A percentile compares a stretch with the other conserved stretches of the same genome.
These are phyloP conservation scores for Ligustrum vulgare DNA, from an alignment of 257 asterid species.

Conservation along the genomic window DNA sequence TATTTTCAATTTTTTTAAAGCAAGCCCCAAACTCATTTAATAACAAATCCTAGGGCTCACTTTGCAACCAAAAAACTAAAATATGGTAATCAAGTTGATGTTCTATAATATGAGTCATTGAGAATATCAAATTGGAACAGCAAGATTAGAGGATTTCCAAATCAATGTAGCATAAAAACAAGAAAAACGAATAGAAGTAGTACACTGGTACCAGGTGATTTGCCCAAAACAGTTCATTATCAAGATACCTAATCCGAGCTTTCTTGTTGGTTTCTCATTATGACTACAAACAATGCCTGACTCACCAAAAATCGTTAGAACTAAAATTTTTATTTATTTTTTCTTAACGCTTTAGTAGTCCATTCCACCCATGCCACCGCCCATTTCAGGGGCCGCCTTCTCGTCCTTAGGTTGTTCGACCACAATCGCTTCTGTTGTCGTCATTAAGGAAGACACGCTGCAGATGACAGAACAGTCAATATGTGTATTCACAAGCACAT, in stretches of 20 bases:
- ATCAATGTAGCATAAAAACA: neutral
- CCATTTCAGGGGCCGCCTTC: constrained; percentile 39
- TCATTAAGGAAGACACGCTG: constrained; percentile 48
- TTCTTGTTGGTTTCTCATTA: neutral
- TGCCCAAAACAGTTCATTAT: neutral
- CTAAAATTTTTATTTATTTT: neutral
- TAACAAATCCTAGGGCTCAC: no score
- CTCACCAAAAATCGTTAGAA: neutral
- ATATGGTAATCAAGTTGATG: no score
- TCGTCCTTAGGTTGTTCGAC: constrained; percentile 48
- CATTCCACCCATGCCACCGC: constrained; percentile 40
- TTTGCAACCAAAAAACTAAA: no score
- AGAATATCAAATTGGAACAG: no score
- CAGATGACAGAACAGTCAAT: constrained; percentile 12
- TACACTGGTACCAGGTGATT: neutral
- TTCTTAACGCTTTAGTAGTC: constrained; percentile 22
- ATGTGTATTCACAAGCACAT: neutral
- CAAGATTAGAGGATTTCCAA: no score
- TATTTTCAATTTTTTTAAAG: no score
- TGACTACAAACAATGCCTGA: neutral
- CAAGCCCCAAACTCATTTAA: no score
- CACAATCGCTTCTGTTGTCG: constrained; percentile 61
- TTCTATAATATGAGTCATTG: no score
- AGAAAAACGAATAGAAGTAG: neutral
- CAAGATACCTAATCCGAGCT: neutral